These are phyloP conservation scores for Phaseolus lunatus DNA, from an alignment of 306 rosid genomes.

Conservation along the genomic window DNA sequence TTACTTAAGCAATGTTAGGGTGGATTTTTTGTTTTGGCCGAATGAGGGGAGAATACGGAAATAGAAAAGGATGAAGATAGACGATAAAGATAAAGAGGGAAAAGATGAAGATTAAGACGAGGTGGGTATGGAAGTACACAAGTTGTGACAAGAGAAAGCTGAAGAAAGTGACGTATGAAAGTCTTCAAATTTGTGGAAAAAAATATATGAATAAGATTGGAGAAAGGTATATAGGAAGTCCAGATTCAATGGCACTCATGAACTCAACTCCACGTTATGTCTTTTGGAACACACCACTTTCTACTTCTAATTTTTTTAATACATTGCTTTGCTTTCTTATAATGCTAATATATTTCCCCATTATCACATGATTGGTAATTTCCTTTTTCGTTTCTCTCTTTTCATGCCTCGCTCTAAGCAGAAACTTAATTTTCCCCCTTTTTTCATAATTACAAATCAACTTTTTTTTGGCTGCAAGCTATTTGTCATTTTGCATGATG, in stretches of 20 bases:
- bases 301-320: conserved; percentile 38
- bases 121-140: conserved; percentile 35
- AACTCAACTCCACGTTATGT: conserved; percentile 54
- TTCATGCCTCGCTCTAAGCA: not conserved
- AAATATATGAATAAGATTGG: conserved; percentile 34
- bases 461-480: not conserved
- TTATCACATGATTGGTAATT: conserved; percentile 40
- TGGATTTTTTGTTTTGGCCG: not conserved
- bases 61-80: conserved; percentile 11
- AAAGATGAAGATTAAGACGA: conserved; percentile 47
- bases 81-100: conserved; percentile 32
- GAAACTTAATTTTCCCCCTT: too few species aligned
- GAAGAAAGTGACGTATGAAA: conserved; percentile 50
- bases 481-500: not conserved
- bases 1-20: too few species aligned
- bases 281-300: conserved; percentile 31
- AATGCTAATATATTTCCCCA: conserved; percentile 42
- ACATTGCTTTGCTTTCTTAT: conserved; percentile 36
- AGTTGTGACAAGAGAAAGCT: conserved; percentile 43
- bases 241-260: conserved; percentile 67
- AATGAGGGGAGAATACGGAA: not conserved
- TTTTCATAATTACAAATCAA: not conserved
- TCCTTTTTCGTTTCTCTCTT: not conserved
- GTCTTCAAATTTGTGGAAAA: conserved; percentile 34
- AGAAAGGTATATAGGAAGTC: conserved; percentile 47